Evolutionary conservation across 2,329 filamentous ascomycete species (phyloP).

Genomic region (Cladosporium sp.): DNA sequence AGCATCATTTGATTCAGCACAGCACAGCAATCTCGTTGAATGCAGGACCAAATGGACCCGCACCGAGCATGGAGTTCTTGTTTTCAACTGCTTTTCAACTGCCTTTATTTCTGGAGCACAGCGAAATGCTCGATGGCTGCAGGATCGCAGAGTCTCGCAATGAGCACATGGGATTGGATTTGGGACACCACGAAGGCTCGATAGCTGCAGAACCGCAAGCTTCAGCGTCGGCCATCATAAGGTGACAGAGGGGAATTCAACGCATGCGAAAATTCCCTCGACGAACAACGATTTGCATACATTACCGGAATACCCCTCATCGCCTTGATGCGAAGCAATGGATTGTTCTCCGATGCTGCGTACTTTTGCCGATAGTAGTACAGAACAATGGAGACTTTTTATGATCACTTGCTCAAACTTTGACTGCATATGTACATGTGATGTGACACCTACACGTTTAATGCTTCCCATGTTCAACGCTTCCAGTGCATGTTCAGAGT

Average conservation of each 20-base stretch:
- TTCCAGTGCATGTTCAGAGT: not conserved
- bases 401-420: not conserved
- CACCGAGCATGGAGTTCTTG: not conserved
- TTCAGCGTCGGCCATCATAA: not conserved
- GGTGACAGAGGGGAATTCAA: not conserved
- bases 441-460: not conserved
- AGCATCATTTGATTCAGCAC: too few relatives aligned
- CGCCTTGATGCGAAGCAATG: not conserved
- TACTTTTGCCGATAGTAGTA: not conserved
- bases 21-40: too few relatives aligned
- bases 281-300: not conserved
- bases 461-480: too few relatives aligned
- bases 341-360: not conserved
- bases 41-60: too few relatives aligned
- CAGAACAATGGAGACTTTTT: not conserved
- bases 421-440: not conserved
- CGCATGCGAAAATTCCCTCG: not conserved
- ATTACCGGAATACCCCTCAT: not conserved
- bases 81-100: not conserved
- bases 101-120: not conserved
- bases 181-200: not conserved
- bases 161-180: too few relatives aligned
- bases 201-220: not conserved
- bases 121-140: not conserved
- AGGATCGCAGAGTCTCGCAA: too few relatives aligned